phyloP scores from a whole-genome alignment of 306 rosid genomes.

The Cucurbita ficifolia region DNA sequence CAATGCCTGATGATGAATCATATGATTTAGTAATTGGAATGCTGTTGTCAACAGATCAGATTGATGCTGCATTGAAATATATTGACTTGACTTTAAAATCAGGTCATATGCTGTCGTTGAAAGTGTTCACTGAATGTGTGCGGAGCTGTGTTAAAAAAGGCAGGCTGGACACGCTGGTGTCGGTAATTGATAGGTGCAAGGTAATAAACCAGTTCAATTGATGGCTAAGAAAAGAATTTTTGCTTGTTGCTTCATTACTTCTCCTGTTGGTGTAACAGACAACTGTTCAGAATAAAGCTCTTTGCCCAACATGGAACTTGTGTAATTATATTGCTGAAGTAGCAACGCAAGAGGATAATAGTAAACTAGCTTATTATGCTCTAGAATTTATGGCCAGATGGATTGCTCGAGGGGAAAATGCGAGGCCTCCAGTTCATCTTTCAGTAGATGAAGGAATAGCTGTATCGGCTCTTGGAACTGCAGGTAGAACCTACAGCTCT shows the following conservation, averaged over 20 bases:
- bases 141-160: conserved; percentile 35
- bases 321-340: conserved; percentile 50
- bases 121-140: conserved; percentile 45
- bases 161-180: conserved; percentile 61
- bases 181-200: conserved; percentile 77
- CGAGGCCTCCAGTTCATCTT: conserved; percentile 41
- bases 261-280: conserved; percentile 33
- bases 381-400: conserved; percentile 78
- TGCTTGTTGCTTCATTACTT: conserved; percentile 11
- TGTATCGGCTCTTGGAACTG: conserved; percentile 61
- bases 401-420: conserved; percentile 70
- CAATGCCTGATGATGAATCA: conserved; percentile 72
- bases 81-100: conserved; percentile 60
- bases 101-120: conserved; percentile 42
- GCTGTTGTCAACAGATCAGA: conserved; percentile 37
- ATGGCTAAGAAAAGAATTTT: not conserved
- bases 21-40: conserved; percentile 57
- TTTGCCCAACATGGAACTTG: conserved; percentile 70
- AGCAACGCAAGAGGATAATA: conserved; percentile 53
- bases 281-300: conserved; percentile 83
- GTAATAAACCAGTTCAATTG: conserved; percentile 26
- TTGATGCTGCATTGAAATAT: conserved; percentile 60
- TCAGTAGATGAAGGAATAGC: conserved; percentile 77
- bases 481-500: conserved; percentile 56
- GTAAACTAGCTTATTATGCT: conserved; percentile 65